Evolutionary conservation across 768 basidiomycete genomes (phyloP).

Genomic region (Serendipita indica): DNA sequence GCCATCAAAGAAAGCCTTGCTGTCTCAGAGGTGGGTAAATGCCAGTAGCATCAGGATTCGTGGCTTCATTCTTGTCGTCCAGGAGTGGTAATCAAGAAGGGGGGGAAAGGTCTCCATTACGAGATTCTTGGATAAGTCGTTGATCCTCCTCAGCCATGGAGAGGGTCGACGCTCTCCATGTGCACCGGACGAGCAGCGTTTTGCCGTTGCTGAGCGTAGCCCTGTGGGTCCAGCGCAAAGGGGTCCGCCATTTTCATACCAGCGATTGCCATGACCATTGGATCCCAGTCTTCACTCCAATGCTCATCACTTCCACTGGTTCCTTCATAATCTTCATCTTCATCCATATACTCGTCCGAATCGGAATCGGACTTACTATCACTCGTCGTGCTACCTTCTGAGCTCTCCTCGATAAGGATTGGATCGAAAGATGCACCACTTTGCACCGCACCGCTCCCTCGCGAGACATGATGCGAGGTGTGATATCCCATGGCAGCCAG

Average conservation of each 20-base stretch:
- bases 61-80: too few species aligned
- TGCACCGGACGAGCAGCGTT: neutral
- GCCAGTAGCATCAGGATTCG: too few species aligned
- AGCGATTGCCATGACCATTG: neutral
- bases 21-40: too few species aligned
- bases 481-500: neutral
- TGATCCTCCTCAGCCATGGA: neutral
- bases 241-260: slow-evolving; percentile 8
- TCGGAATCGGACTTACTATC: slow-evolving; percentile 13
- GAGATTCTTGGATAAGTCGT: too few species aligned
- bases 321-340: slow-evolving; percentile 14
- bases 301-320: neutral
- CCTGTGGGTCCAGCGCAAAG: neutral
- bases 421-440: slow-evolving; percentile 14
- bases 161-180: neutral
- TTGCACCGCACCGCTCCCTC: neutral
- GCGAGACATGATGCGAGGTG: neutral
- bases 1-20: too few species aligned
- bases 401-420: slow-evolving; percentile 4
- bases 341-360: slow-evolving; percentile 28
- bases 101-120: too few species aligned
- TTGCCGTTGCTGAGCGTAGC: neutral
- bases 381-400: neutral
- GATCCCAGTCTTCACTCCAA: neutral
- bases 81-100: too few species aligned